A percentile compares a stretch with the other conserved stretches of the same genome.
Evolutionary conservation across 306 rosid genomes (phyloP).

Genomic region (Benincasa hispida): DNA sequence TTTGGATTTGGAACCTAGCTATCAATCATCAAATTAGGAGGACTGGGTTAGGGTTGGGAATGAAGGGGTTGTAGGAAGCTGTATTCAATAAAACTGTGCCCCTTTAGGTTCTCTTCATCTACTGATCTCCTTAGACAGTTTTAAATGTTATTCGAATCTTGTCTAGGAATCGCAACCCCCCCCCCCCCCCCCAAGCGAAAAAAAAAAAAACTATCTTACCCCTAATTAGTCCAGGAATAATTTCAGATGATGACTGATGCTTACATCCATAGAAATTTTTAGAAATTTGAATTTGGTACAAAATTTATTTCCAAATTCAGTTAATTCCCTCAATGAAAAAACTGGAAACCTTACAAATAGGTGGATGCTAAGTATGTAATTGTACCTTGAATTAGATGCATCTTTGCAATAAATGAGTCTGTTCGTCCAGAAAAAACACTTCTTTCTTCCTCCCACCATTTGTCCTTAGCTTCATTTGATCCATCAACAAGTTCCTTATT

Average conservation of each 20-base stretch:
- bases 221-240: background rate
- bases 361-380: background rate
- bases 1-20: background rate
- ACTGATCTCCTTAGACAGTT: background rate
- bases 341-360: background rate
- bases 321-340: background rate
- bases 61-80: background rate
- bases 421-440: conserved; percentile 13
- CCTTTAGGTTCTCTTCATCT: background rate
- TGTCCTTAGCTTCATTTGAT: conserved; percentile 16
- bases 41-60: background rate
- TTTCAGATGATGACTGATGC: background rate
- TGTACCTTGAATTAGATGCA: conserved; percentile 26
- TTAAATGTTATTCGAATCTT: background rate
- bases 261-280: background rate
- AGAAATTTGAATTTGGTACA: background rate
- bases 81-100: background rate
- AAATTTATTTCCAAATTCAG: background rate
- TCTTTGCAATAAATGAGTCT: conserved; percentile 15
- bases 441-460: conserved; percentile 29
- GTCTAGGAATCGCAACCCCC: background rate
- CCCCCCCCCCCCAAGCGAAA: background rate
- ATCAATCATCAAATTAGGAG: background rate
- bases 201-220: background rate
- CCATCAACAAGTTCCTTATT: conserved; percentile 76